These are phyloP conservation scores for Sordaria brevicollis DNA, from an alignment of 495 filamentous ascomycete genomes.

Conservation along the genomic window DNA sequence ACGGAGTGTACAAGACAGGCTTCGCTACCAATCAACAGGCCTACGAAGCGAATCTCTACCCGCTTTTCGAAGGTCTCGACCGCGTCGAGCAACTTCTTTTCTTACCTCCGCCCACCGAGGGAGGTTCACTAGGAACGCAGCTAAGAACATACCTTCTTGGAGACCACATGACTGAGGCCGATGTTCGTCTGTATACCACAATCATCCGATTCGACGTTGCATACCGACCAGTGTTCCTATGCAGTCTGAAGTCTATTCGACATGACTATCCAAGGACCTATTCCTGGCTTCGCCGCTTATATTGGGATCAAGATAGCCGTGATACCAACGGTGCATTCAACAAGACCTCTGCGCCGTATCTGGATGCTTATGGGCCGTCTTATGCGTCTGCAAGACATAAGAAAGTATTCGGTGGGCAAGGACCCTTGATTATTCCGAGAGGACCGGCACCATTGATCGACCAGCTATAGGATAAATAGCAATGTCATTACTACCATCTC, in stretches of 20 bases:
- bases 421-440: constrained; percentile 17
- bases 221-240: constrained; percentile 78
- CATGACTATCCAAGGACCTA: constrained; percentile 63
- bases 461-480: constrained; percentile 10
- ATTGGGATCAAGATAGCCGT: constrained; percentile 50
- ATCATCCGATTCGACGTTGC: constrained; percentile 70
- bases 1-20: constrained; percentile 61
- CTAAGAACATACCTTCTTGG: constrained; percentile 47
- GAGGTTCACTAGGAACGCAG: background rate
- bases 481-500: too few species aligned
- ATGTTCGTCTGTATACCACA: constrained; percentile 70
- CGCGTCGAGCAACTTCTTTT: constrained; percentile 54
- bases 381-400: constrained; percentile 15
- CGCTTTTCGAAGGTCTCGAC: constrained; percentile 63
- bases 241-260: constrained; percentile 66
- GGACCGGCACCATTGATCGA: constrained; percentile 22
- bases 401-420: constrained; percentile 11
- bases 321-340: constrained; percentile 31
- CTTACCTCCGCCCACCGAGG: constrained; percentile 30
- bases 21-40: constrained; percentile 51
- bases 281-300: constrained; percentile 54
- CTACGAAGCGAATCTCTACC: constrained; percentile 53
- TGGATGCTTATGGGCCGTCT: constrained; percentile 10
- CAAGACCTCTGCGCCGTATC: constrained; percentile 43
- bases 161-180: constrained; percentile 57